phyloP scores from a whole-genome alignment of 495 filamentous ascomycete species.

The Xylaria acuta region DNA sequence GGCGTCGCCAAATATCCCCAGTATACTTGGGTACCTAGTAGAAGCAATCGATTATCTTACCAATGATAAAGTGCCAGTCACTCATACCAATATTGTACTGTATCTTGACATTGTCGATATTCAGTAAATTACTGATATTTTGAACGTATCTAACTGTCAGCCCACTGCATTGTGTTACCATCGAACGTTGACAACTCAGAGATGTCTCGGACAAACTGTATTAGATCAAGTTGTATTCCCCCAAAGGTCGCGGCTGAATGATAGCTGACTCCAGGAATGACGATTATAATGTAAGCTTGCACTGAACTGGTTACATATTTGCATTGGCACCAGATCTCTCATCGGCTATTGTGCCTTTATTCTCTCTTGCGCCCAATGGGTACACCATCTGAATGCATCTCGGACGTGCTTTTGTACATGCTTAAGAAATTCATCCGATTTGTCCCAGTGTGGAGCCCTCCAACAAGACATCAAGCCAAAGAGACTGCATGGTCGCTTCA shows the following conservation, averaged over 20 bases:
- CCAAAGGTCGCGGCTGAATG: constrained; percentile 8
- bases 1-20: not conserved
- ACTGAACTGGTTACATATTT: not conserved
- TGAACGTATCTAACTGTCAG: not conserved
- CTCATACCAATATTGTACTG: not conserved
- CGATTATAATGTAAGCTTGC: not conserved
- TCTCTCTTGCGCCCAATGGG: not conserved
- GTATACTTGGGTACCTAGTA: not conserved
- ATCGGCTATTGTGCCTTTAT: not conserved
- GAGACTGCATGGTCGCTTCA: constrained; percentile 25
- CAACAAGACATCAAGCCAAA: not conserved
- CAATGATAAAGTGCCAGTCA: not conserved
- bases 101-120: not conserved
- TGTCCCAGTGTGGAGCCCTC: not conserved
- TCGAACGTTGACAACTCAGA: not conserved
- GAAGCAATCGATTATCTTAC: not conserved
- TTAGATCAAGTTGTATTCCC: not conserved
- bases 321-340: not conserved
- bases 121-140: not conserved
- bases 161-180: not conserved
- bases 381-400: constrained; percentile 2
- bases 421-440: not conserved
- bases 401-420: not conserved
- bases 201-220: constrained; percentile 14
- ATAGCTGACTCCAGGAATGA: not conserved